phyloP scores from a whole-genome alignment of 1,284 basidiomycete species.

The Stereum hirsutum region DNA sequence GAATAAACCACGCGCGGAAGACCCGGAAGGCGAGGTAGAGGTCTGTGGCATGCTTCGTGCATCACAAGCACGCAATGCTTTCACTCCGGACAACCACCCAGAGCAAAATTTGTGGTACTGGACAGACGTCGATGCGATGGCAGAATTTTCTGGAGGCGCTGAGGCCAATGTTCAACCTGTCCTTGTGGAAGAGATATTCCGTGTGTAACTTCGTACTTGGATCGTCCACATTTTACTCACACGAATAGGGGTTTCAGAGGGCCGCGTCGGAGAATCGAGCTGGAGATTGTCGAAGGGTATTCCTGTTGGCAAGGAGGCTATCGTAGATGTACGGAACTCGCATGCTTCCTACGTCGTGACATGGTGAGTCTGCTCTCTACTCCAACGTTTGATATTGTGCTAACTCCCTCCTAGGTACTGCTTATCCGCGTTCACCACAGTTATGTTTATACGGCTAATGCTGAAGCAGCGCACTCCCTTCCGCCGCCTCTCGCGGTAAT shows the following conservation, averaged over 20 bases:
- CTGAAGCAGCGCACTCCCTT: constrained; percentile 36
- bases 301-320: constrained; percentile 80
- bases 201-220: constrained; percentile 33
- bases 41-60: constrained; percentile 71
- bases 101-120: constrained; percentile 86
- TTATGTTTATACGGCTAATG: constrained; percentile 54
- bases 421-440: constrained; percentile 56
- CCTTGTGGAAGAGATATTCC: constrained; percentile 79
- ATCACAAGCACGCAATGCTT: constrained; percentile 61
- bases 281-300: constrained; percentile 62
- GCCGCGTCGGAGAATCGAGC: constrained; percentile 65
- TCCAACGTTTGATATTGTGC: constrained; percentile 1
- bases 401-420: constrained; percentile 46
- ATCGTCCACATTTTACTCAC: constrained; percentile 6
- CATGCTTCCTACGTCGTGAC: constrained; percentile 95
- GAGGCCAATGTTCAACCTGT: constrained; percentile 71
- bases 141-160: constrained; percentile 69
- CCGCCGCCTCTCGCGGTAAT: constrained; percentile 22
- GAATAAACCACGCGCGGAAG: constrained; percentile 21
- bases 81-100: constrained; percentile 86
- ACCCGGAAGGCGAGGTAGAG: constrained; percentile 48
- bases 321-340: constrained; percentile 88
- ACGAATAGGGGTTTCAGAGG: constrained; percentile 49
- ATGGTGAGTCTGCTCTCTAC: constrained; percentile 48
- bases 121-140: constrained; percentile 81